These are phyloP conservation scores for Claviceps pazoutovae DNA, from an alignment of 2,329 filamentous ascomycete species.

Conservation along the genomic window DNA sequence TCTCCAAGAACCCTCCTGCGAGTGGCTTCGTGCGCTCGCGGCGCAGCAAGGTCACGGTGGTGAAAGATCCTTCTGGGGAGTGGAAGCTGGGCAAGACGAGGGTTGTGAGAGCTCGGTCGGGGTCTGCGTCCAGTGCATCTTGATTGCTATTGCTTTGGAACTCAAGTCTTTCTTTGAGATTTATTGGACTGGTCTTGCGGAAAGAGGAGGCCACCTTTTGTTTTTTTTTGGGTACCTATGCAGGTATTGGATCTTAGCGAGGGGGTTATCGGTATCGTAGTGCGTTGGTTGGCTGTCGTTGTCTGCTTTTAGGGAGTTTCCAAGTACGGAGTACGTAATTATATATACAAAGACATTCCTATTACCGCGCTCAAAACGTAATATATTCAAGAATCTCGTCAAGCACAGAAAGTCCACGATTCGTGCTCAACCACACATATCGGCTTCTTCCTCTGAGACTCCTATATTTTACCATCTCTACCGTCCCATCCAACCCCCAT, in stretches of 20 bases:
- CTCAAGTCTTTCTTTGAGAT: background rate
- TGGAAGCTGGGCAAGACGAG: constrained; percentile 12
- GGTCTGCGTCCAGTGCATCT: constrained; percentile 1
- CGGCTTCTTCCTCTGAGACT: background rate
- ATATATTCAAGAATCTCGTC: too few relatives aligned
- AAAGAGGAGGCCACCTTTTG: background rate
- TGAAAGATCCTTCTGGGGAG: constrained; percentile 8
- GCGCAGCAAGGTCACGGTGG: constrained; percentile 12
- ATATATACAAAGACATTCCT: too few relatives aligned
- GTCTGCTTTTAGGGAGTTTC: too few relatives aligned
- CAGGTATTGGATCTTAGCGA: too few relatives aligned
- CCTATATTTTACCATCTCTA: constrained; percentile 19
- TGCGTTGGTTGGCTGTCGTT: too few relatives aligned
- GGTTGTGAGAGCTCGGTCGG: constrained; percentile 12
- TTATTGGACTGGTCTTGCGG: too few relatives aligned
- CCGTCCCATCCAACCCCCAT: constrained; percentile 88
- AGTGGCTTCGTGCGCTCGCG: constrained; percentile 11
- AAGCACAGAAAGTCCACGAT: background rate
- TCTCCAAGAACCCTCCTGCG: constrained; percentile 2
- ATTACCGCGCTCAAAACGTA: too few relatives aligned
- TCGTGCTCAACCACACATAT: background rate
- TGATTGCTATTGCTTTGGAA: background rate
- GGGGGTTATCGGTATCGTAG: too few relatives aligned
- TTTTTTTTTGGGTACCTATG: background rate
- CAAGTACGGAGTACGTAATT: too few relatives aligned